Evolutionary conservation across 306 rosid genomes (phyloP).

Genomic region (Vicia faba): DNA sequence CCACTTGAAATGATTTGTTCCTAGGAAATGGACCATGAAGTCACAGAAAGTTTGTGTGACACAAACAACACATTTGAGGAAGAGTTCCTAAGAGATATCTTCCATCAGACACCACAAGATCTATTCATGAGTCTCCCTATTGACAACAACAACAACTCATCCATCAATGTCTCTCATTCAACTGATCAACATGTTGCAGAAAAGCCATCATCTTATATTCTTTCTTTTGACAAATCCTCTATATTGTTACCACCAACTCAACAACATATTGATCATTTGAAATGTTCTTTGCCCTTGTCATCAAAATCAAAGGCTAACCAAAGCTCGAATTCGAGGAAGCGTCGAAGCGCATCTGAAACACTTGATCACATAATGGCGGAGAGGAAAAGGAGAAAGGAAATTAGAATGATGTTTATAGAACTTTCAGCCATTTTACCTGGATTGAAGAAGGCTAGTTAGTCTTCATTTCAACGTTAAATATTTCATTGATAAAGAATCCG

Average conservation of each 20-base stretch:
- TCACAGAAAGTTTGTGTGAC: not conserved
- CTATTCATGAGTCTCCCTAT: no score
- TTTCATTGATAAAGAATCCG: no score
- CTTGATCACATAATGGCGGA: constrained; percentile 7
- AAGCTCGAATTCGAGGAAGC: no score
- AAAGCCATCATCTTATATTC: constrained; percentile 15
- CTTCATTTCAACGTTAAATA: not conserved
- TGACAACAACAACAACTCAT: not conserved
- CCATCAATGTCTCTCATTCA: not conserved
- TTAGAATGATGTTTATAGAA: constrained; percentile 36
- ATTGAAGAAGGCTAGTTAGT: constrained; percentile 29
- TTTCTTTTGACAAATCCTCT: constrained; percentile 37
- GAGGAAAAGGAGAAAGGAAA: constrained; percentile 32
- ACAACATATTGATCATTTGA: not conserved
- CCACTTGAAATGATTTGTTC: no score
- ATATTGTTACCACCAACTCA: constrained; percentile 26
- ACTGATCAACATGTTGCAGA: not conserved
- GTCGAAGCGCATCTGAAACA: constrained; percentile 32
- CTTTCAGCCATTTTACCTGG: constrained; percentile 41
- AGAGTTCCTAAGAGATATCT: constrained; percentile 36
- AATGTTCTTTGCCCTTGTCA: no score
- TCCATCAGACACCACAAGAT: constrained; percentile 18
- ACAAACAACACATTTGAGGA: constrained; percentile 19
- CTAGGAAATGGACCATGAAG: no score
- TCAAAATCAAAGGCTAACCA: no score